Evolutionary conservation across 2,329 filamentous ascomycete genomes (phyloP).

Genomic region (Penicillium sp.): DNA sequence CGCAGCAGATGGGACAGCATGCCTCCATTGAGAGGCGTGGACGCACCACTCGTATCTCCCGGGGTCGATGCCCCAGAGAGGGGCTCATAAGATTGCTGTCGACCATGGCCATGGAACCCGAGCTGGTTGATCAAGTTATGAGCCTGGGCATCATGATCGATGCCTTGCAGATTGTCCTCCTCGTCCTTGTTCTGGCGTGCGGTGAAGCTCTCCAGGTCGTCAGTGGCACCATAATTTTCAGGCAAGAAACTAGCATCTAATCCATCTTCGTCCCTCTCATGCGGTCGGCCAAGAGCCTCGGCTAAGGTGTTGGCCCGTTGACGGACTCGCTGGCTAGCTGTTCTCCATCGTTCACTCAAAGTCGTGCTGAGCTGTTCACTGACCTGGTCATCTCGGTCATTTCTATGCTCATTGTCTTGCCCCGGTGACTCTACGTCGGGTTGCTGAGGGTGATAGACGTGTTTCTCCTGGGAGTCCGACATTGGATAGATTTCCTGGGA

Average conservation of each 20-base stretch:
- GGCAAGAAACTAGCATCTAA: slow-evolving; percentile 19
- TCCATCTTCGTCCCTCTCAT: slow-evolving; percentile 21
- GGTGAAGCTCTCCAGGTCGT: slow-evolving; percentile 19
- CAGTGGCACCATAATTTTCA: slow-evolving; percentile 22
- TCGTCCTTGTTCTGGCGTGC: slow-evolving; percentile 21
- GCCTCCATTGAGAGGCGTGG: slow-evolving; percentile 39
- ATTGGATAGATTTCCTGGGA: neutral
- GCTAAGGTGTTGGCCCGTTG: slow-evolving; percentile 19
- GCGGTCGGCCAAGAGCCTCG: slow-evolving; percentile 21
- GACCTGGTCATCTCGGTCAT: slow-evolving; percentile 4
- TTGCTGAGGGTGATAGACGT: neutral
- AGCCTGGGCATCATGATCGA: slow-evolving; percentile 20
- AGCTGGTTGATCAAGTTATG: slow-evolving; percentile 19
- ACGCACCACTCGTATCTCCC: slow-evolving; percentile 15
- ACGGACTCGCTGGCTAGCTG: slow-evolving; percentile 19
- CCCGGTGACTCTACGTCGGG: neutral
- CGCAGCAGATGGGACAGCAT: slow-evolving; percentile 67
- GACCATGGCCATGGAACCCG: slow-evolving; percentile 8
- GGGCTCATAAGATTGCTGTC: neutral
- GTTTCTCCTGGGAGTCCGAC: neutral
- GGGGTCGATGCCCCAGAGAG: slow-evolving; percentile 19
- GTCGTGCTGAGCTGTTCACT: slow-evolving; percentile 14
- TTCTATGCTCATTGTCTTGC: neutral
- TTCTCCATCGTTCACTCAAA: slow-evolving; percentile 18
- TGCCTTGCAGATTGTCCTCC: slow-evolving; percentile 13